Conservation (phyloP, 495 filamentous ascomycete genomes). For the Polyplosphaeria fusca region DNA sequence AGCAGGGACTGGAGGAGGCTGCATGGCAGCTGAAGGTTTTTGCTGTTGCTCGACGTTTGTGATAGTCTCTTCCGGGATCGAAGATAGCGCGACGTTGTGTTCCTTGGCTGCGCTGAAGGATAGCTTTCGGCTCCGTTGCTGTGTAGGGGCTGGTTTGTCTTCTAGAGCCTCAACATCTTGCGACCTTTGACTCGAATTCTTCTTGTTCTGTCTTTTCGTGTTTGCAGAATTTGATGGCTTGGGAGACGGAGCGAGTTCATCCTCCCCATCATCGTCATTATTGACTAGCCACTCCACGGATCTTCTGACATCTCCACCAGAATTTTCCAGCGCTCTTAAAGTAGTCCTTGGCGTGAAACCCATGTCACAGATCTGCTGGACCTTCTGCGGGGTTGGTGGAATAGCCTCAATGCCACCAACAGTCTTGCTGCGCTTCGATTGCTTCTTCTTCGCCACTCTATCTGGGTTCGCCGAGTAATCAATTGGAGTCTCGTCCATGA, state of each 20-base stretch:
- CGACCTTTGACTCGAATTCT: neutral
- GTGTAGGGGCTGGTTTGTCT: no score
- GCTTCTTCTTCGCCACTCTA: conserved; percentile 29
- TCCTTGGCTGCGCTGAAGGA: neutral
- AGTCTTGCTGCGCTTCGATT: conserved; percentile 36
- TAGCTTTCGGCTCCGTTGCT: no score
- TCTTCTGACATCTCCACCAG: conserved; percentile 10
- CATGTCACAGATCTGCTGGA: conserved; percentile 29
- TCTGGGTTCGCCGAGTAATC: conserved; percentile 38
- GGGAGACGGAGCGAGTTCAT: conserved; percentile 6
- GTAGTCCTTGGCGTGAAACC: conserved; percentile 28
- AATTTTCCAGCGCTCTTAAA: conserved; percentile 16
- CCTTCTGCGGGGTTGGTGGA: conserved; percentile 16
- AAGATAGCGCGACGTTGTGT: neutral
- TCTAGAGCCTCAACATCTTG: no score
- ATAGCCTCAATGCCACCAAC: neutral
- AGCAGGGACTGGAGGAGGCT: neutral
- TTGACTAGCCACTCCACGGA: conserved; percentile 21
- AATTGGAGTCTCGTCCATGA: conserved; percentile 20
- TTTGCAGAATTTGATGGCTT: neutral
- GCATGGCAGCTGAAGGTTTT: neutral
- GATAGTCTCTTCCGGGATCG: neutral
- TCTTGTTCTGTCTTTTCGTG: neutral
- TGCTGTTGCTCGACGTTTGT: neutral
- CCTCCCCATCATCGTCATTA: conserved; percentile 3